Conservation (phyloP, 2,329 filamentous ascomycete genomes). For the Macrophomina tecta region DNA sequence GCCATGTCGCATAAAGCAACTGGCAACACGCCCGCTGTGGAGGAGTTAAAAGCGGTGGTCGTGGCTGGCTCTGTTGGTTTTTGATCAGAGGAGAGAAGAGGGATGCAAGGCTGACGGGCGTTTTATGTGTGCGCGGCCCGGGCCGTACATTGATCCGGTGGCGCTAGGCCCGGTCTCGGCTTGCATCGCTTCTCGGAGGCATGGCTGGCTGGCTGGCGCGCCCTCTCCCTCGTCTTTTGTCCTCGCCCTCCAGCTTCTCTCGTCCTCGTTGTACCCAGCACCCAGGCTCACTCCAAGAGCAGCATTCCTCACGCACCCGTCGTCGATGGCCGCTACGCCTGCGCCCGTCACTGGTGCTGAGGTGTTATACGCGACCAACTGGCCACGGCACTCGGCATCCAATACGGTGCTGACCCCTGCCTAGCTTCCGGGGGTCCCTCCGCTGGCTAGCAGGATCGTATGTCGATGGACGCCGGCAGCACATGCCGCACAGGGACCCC, state of each 20-base stretch:
- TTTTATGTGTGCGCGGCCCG: conserved; percentile 24
- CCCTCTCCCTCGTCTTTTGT: no score
- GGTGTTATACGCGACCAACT: neutral
- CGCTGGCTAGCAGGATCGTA: neutral
- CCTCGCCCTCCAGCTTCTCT: no score
- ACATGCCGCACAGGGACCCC: neutral
- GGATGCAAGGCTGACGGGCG: conserved; percentile 4
- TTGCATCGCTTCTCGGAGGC: neutral
- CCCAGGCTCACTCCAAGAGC: no score
- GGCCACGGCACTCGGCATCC: conserved; percentile 10
- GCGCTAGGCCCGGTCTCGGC: conserved; percentile 1
- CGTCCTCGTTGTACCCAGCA: no score
- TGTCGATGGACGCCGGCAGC: neutral
- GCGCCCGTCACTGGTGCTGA: neutral
- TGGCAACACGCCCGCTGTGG: conserved; percentile 30
- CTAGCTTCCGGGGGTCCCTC: conserved; percentile 3
- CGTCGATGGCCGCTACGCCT: neutral
- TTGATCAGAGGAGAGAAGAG: conserved; percentile 27
- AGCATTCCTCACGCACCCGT: no score
- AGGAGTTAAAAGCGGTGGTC: conserved; percentile 28
- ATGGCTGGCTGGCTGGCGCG: neutral
- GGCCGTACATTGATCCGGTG: conserved; percentile 20
- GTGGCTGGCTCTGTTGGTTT: conserved; percentile 30
- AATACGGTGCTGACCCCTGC: neutral
- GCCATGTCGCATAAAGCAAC: conserved; percentile 25